Conservation (phyloP, 2,329 filamentous ascomycete genomes). For the Onygenales sp. region DNA sequence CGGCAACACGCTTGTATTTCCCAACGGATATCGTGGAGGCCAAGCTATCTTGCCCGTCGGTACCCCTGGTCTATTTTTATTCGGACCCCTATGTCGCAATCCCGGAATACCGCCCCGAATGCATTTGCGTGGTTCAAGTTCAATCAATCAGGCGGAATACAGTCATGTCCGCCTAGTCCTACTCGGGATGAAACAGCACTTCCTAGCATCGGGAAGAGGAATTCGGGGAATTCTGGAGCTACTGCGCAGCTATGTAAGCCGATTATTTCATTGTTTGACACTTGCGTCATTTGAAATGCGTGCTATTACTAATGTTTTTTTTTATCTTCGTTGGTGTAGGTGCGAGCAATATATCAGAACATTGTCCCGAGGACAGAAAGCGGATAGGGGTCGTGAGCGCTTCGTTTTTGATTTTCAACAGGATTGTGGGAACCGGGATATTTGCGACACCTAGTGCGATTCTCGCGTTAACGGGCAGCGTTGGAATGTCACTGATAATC, state of each 20-base stretch:
- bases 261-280: neutral
- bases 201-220: neutral
- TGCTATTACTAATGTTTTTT: neutral
- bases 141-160: conserved; percentile 4
- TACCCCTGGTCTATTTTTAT: neutral
- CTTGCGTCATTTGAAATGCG: neutral
- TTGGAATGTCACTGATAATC: conserved; percentile 39
- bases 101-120: neutral
- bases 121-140: neutral
- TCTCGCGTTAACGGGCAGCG: conserved; percentile 34
- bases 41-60: neutral
- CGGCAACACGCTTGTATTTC: too few relatives aligned
- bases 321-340: neutral
- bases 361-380: conserved; percentile 27
- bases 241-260: neutral
- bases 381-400: conserved; percentile 33
- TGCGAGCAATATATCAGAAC: conserved; percentile 12
- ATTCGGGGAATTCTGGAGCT: neutral
- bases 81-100: neutral
- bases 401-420: conserved; percentile 41
- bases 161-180: neutral
- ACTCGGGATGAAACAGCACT: neutral
- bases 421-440: conserved; percentile 41
- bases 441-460: conserved; percentile 41
- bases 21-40: neutral